Evolutionary conservation across 2,329 filamentous ascomycete genomes (phyloP).

Genomic region (Beauveria caledonica): DNA sequence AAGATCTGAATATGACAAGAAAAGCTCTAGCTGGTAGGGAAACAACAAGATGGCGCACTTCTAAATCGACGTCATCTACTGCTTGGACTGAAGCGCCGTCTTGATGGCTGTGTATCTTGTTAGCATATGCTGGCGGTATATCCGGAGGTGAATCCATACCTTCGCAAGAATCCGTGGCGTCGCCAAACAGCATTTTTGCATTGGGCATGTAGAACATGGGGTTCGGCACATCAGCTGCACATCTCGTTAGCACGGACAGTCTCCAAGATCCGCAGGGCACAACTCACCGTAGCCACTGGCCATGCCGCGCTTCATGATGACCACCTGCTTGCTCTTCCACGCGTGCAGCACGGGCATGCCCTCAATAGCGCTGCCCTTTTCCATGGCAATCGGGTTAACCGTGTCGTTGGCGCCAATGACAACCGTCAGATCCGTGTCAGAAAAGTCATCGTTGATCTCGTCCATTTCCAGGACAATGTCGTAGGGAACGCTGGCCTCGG

Average conservation of each 20-base stretch:
- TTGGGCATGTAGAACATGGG: conserved; percentile 91
- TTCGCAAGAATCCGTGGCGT: conserved; percentile 78
- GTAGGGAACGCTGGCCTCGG: conserved; percentile 81
- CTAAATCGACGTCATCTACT: conserved; percentile 8
- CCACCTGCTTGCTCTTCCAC: conserved; percentile 88
- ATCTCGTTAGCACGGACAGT: conserved; percentile 14
- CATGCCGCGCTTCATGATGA: conserved; percentile 91
- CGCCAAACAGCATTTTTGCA: conserved; percentile 86
- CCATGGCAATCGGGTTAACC: conserved; percentile 81
- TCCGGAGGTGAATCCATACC: conserved; percentile 37
- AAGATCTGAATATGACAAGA: neutral
- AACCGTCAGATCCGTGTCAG: conserved; percentile 75
- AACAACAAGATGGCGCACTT: neutral
- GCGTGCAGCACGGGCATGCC: conserved; percentile 90
- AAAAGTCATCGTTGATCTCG: conserved; percentile 89
- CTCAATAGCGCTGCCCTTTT: conserved; percentile 75
- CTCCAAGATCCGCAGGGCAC: neutral
- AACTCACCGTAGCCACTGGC: conserved; percentile 72
- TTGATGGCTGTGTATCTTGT: conserved; percentile 30
- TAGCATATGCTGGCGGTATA: conserved; percentile 12
- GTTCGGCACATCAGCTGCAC: conserved; percentile 73
- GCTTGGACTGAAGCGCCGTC: conserved; percentile 27
- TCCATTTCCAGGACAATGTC: conserved; percentile 94
- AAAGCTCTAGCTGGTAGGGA: neutral
- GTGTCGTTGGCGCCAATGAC: conserved; percentile 92